phyloP scores from a whole-genome alignment of 2,329 filamentous ascomycete genomes.

The Colletotrichum ledebouriae region DNA sequence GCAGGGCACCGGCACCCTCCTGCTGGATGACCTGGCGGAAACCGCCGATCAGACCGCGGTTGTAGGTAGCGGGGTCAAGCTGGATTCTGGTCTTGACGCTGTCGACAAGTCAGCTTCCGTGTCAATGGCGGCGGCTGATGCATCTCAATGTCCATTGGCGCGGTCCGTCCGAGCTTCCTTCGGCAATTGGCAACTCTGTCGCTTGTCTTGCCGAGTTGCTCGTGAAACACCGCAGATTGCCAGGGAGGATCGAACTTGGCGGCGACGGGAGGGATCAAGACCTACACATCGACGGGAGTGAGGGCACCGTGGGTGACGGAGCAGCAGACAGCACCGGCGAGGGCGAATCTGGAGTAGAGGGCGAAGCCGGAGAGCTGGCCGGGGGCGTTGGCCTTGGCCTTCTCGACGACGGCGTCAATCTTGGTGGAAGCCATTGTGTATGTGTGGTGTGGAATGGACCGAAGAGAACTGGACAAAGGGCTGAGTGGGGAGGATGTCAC shows the following conservation, averaged over 20 bases:
- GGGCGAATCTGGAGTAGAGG: slow-evolving; percentile 96
- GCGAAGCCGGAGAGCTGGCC: slow-evolving; percentile 64
- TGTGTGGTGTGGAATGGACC: slow-evolving; percentile 41
- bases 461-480: slow-evolving; percentile 47
- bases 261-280: slow-evolving; percentile 49
- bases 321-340: slow-evolving; percentile 98
- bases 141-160: neutral
- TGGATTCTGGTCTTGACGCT: slow-evolving; percentile 97
- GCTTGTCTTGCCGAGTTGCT: slow-evolving; percentile 4
- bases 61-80: slow-evolving; percentile 91
- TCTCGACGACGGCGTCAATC: slow-evolving; percentile 60
- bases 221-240: slow-evolving; percentile 15
- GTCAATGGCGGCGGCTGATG: neutral
- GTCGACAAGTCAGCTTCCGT: slow-evolving; percentile 41
- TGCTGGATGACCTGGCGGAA: slow-evolving; percentile 87
- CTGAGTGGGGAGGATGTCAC: slow-evolving; percentile 52
- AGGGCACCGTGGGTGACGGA: slow-evolving; percentile 96
- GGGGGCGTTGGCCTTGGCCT: slow-evolving; percentile 56
- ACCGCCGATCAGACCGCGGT: slow-evolving; percentile 86
- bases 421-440: slow-evolving; percentile 62
- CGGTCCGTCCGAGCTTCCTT: slow-evolving; percentile 1
- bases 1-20: slow-evolving; percentile 87
- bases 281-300: slow-evolving; percentile 99
- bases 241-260: neutral
- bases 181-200: slow-evolving; percentile 9